These are phyloP conservation scores for Penicillium verhagenii DNA, from an alignment of 495 filamentous ascomycete genomes.

Conservation along the genomic window DNA sequence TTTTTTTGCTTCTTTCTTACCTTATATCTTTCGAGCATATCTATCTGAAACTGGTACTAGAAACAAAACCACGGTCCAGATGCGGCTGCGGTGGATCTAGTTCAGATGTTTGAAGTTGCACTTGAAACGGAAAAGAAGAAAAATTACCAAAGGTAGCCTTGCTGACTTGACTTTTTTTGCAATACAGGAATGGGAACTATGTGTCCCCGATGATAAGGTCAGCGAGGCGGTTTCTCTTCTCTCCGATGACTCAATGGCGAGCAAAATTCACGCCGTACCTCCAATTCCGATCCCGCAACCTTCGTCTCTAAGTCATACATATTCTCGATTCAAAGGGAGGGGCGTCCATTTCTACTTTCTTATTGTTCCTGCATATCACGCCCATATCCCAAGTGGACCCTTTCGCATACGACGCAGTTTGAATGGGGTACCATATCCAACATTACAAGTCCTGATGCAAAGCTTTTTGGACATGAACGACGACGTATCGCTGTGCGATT, in stretches of 20 bases:
- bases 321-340: conserved; percentile 32
- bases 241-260: conserved; percentile 8
- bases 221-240: conserved; percentile 17
- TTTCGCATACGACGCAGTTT: conserved; percentile 31
- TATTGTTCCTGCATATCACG: conserved; percentile 31
- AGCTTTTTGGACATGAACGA: conserved; percentile 36
- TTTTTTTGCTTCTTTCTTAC: too few relatives aligned
- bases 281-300: conserved; percentile 21
- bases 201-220: conserved; percentile 26
- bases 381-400: conserved; percentile 29
- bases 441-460: conserved; percentile 31
- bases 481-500: conserved; percentile 32
- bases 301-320: conserved; percentile 32
- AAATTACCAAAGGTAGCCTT: background rate
- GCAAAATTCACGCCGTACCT: conserved; percentile 17
- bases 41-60: too few relatives aligned
- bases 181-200: conserved; percentile 31
- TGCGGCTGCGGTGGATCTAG: conserved; percentile 9
- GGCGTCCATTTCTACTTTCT: conserved; percentile 32
- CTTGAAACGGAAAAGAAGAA: background rate
- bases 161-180: conserved; percentile 6
- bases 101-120: background rate
- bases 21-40: too few relatives aligned
- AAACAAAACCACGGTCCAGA: too few relatives aligned
- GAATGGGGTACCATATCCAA: conserved; percentile 37